Evolutionary conservation across 2,329 filamentous ascomycete genomes (phyloP), one percentile per base, ranked within the genome.

Genomic region (Colletotrichum neosansevieriae): DNA sequence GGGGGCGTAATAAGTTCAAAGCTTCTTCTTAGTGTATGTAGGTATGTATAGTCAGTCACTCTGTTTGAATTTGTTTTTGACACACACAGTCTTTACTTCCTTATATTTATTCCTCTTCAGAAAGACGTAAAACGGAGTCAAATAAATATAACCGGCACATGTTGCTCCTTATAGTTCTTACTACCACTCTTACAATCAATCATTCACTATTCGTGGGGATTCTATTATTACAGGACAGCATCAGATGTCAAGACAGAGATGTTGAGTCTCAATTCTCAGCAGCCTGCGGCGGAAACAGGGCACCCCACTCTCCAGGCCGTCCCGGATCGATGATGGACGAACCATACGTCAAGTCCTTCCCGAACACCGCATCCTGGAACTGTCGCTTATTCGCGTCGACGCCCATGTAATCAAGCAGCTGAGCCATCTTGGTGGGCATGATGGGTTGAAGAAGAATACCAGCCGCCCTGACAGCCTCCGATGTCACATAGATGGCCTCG

Each of bases 371-470:
- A 76, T 89, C 86, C 17, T 85, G 81, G 68, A 94, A 86, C 0
- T 82, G 86, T 64, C 95, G 86, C 59, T 86, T 87, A 10, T 86
- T 83, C 9, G 82, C 76, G 3, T 83, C 80, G 4, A 99, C 94
- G 1, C 92, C 91, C 9, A 99, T 82, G 74, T 91, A 86, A 76
- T 97, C 91, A 0, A 99, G 86, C 36, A 98, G 79, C 72, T 88
- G 82, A 11, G 80, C 79, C 53, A 93, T 87, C 78, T 97, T 97
- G 45, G 82, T 84, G 0, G 96, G 96, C 86, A 99, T 97, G 75
- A 94, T 93, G 1, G 96, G 94, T 78, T 97, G 94, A 50, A 99
- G 82, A 53, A 98, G 83, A 73, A 99, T 97, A 13, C 91, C 93
- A 0, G 85, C 83, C 24, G 98, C 88, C 42, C 96, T 91, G 53